A percentile compares a stretch with the other conserved stretches of the same genome.
Conservation (phyloP, 805 yeast genomes). For the Wickerhamiella nectarea region DNA sequence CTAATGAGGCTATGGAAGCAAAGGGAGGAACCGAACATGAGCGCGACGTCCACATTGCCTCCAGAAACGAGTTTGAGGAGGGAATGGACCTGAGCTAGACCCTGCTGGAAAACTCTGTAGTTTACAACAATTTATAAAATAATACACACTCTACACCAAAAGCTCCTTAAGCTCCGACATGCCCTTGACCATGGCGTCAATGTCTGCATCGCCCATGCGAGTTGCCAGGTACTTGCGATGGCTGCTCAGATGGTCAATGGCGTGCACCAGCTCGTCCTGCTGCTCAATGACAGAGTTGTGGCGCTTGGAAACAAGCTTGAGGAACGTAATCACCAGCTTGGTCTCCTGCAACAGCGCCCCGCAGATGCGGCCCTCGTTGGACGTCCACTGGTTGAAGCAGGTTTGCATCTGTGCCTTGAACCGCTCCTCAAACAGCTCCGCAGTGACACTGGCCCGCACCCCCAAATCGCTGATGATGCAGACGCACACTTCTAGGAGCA, state of each 20-base stretch:
- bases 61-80: slow-evolving; percentile 67
- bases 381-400: slow-evolving; percentile 57
- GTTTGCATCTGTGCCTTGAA: slow-evolving; percentile 54
- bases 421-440: slow-evolving; percentile 44
- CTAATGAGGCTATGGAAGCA: slow-evolving; percentile 65
- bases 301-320: background rate
- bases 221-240: slow-evolving; percentile 77
- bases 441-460: slow-evolving; percentile 46
- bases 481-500: slow-evolving; percentile 53
- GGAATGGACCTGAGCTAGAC: slow-evolving; percentile 20
- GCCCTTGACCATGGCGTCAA: slow-evolving; percentile 48
- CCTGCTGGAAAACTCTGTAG: background rate
- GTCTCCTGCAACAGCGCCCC: slow-evolving; percentile 45
- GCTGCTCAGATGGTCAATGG: slow-evolving; percentile 58
- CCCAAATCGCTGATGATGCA: slow-evolving; percentile 51
- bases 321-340: slow-evolving; percentile 48
- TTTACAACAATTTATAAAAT: no score
- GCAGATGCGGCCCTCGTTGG: slow-evolving; percentile 37
- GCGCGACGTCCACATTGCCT: slow-evolving; percentile 58
- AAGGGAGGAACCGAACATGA: slow-evolving; percentile 84
- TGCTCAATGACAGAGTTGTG: slow-evolving; percentile 2
- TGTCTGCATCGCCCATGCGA: slow-evolving; percentile 43
- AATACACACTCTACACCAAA: background rate
- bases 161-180: slow-evolving; percentile 29
- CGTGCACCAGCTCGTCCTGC: slow-evolving; percentile 43